Evolutionary conservation across 1,284 basidiomycete genomes (phyloP).

Genomic region (Chalciporus sp.): DNA sequence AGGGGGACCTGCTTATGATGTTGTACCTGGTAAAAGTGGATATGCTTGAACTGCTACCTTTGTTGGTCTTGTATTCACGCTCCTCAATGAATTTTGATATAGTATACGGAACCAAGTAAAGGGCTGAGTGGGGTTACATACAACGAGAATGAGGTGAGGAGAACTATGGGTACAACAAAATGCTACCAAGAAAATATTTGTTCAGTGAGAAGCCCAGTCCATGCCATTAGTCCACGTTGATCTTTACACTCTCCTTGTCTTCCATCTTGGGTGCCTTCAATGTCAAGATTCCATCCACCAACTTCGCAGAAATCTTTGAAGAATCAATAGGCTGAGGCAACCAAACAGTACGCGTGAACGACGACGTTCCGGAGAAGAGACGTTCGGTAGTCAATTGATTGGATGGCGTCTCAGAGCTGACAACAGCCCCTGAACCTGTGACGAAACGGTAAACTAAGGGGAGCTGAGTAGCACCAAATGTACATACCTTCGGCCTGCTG

Average conservation of each 20-base stretch:
- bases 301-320: slow-evolving; percentile 60
- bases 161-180: neutral
- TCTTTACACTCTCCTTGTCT: slow-evolving; percentile 46
- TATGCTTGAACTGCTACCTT: slow-evolving; percentile 23
- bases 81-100: too few relatives aligned
- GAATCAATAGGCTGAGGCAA: slow-evolving; percentile 65
- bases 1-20: slow-evolving; percentile 39
- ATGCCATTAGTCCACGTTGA: slow-evolving; percentile 23
- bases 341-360: slow-evolving; percentile 71
- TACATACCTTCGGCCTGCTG: slow-evolving; percentile 20
- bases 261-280: slow-evolving; percentile 62
- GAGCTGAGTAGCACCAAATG: neutral
- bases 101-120: too few relatives aligned
- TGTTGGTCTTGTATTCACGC: too few relatives aligned
- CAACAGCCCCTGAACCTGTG: slow-evolving; percentile 27
- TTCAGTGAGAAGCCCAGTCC: neutral
- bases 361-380: slow-evolving; percentile 51
- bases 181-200: neutral
- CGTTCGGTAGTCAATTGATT: slow-evolving; percentile 61
- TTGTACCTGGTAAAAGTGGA: slow-evolving; percentile 37
- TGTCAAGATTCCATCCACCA: slow-evolving; percentile 70
- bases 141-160: neutral
- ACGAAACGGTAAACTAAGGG: neutral
- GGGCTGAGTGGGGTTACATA: neutral
- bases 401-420: slow-evolving; percentile 37